phyloP scores from a whole-genome alignment of 305 asterid genomes.

The Solanum hybrid region DNA sequence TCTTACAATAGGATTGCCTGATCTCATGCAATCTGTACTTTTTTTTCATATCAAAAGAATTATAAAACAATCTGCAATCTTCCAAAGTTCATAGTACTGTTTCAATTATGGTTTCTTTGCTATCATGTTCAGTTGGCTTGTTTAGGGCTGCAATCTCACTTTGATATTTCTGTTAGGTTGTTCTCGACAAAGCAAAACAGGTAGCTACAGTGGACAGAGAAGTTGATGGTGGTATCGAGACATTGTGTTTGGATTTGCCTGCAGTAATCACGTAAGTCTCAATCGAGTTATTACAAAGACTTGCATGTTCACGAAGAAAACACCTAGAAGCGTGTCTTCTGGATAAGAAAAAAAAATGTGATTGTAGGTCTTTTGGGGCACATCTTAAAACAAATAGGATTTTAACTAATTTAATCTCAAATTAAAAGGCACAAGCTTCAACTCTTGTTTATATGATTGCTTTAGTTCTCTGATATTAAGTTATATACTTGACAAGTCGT shows the following conservation, averaged over 20 bases:
- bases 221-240: conserved; percentile 91
- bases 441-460: neutral
- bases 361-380: neutral
- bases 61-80: neutral
- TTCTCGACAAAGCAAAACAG: conserved; percentile 55
- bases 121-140: neutral
- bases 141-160: neutral
- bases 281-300: neutral
- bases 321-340: neutral
- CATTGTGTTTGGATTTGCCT: conserved; percentile 67
- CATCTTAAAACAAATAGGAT: neutral
- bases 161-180: conserved; percentile 35
- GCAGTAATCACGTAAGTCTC: conserved; percentile 72
- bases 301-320: neutral
- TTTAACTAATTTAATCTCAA: neutral
- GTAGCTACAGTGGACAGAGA: conserved; percentile 71
- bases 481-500: neutral
- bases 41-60: neutral
- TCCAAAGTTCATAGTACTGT: neutral
- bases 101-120: neutral
- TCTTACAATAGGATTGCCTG: neutral
- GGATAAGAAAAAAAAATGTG: neutral
- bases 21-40: neutral
- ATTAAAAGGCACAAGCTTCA: neutral
- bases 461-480: neutral